These are phyloP conservation scores for Andrographis paniculata DNA, from an alignment of 305 asterid species.

Conservation along the genomic window DNA sequence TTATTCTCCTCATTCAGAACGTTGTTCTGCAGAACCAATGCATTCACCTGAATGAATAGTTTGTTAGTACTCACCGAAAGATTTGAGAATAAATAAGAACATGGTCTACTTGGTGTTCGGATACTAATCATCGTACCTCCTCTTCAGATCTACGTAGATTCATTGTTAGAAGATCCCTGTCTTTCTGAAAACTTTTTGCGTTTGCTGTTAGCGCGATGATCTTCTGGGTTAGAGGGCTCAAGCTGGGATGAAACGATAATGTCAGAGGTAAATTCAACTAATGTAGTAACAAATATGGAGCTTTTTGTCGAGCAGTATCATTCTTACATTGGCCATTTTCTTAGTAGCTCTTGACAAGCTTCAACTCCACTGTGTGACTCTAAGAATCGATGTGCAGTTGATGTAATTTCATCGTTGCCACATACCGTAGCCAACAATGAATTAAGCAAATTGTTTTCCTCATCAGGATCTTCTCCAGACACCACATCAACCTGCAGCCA, in stretches of 20 bases:
- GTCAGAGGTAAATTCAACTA: conserved; percentile 14
- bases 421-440: conserved; percentile 41
- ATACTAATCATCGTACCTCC: conserved; percentile 41
- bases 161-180: conserved; percentile 53
- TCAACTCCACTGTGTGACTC: conserved; percentile 54
- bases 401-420: conserved; percentile 41
- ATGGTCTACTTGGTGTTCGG: neutral
- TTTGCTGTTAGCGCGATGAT: conserved; percentile 56
- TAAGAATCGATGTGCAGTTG: conserved; percentile 48
- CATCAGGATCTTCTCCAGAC: conserved; percentile 24
- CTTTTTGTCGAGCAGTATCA: too few species aligned
- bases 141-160: conserved; percentile 81
- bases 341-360: conserved; percentile 43
- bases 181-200: conserved; percentile 44
- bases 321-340: conserved; percentile 52
- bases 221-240: conserved; percentile 57
- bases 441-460: conserved; percentile 49
- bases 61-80: conserved; percentile 2
- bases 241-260: conserved; percentile 31
- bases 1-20: conserved; percentile 55
- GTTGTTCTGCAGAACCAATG: conserved; percentile 57
- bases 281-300: neutral
- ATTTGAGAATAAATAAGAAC: too few species aligned
- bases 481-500: conserved; percentile 44
- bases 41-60: conserved; percentile 43